Evolutionary conservation across 805 yeast genomes (phyloP), one percentile per base, ranked within the genome.

Genomic region (Saccharomycopsis lassenensis): DNA sequence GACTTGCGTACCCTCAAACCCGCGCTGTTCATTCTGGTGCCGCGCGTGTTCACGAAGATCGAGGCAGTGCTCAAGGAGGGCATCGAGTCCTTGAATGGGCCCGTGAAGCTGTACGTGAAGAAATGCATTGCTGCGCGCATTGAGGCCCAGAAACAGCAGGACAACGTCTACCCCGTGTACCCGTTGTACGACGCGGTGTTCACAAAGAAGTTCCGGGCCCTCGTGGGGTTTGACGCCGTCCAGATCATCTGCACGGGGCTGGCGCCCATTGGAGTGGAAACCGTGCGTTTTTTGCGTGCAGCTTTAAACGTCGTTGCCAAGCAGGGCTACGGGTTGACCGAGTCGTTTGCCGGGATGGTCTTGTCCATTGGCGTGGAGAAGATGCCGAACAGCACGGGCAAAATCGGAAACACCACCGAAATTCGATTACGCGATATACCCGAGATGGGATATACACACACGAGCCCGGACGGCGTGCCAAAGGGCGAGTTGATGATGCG

Each of bases 181-280:
- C n/a, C n/a, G n/a, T 19, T 59, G 7, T 52, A 56, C 49, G 69
- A 66, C 42, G 33, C 45, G 18, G 30, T 62, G 5, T 44, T 66
- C 46, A 41, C 56, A 20, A 48, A 41, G 24, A 62, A 62, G 46
- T 46, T 61, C 19, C 47, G 54, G 48, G 47, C 38, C 3, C 42
- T 46, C 6, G 46, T 65, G 8, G 72, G 72, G 0, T 57, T 66
- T 48, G 63, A 60, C 22, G 52, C 61, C 23, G 40, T 56, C 10
- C 35, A 48, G 12, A 40, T 47, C 24, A 46, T 55, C 31, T 45
- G 52, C 19, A 51, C 59, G 24, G 79, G 84, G 2, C 69, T 77
- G 29, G 83, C 83, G 3, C 82, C 83, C 14, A 62, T 76, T 41
- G 59, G 74, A 25, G 59, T 65, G 6, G 71, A 65, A 35, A 72